A percentile compares a stretch with the other conserved stretches of the same genome.
Evolutionary conservation across 805 yeast genomes (phyloP).

Genomic region (Pichia kluyveri): DNA sequence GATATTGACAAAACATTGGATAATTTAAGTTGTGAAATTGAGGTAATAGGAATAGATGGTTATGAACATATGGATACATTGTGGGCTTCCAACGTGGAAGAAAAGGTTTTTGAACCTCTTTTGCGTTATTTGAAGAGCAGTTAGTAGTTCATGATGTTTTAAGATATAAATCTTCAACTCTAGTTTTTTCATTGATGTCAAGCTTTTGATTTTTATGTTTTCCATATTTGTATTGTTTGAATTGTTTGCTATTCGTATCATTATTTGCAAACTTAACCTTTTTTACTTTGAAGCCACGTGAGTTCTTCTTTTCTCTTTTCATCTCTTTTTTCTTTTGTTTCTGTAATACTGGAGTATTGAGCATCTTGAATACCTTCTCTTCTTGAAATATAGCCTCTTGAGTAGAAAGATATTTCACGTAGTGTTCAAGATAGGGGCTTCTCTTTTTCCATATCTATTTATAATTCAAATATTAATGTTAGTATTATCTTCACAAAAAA

Average conservation of each 20-base stretch:
- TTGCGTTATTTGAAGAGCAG: background rate
- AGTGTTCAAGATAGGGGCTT: conserved; percentile 1
- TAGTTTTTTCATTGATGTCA: no score
- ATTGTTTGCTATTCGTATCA: no score
- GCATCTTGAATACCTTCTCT: background rate
- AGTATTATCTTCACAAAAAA: no score
- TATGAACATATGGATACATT: conserved; percentile 88
- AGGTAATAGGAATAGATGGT: conserved; percentile 40
- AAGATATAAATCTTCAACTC: background rate
- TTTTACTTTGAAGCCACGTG: no score
- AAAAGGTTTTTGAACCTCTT: conserved; percentile 28
- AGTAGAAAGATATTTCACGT: background rate
- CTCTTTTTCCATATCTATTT: conserved; percentile 1
- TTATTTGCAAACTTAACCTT: no score
- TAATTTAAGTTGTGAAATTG: conserved; percentile 46
- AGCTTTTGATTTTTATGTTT: no score
- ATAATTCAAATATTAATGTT: no score
- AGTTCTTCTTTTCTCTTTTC: background rate
- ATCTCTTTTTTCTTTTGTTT: background rate
- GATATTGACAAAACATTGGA: conserved; percentile 67
- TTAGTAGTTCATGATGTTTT: no score
- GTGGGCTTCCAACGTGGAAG: conserved; percentile 70
- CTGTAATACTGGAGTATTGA: no score
- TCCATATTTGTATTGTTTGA: no score
- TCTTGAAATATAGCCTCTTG: background rate